phyloP scores from a whole-genome alignment of 2,329 filamentous ascomycete genomes.

The Paraconiothyrium brasiliense region DNA sequence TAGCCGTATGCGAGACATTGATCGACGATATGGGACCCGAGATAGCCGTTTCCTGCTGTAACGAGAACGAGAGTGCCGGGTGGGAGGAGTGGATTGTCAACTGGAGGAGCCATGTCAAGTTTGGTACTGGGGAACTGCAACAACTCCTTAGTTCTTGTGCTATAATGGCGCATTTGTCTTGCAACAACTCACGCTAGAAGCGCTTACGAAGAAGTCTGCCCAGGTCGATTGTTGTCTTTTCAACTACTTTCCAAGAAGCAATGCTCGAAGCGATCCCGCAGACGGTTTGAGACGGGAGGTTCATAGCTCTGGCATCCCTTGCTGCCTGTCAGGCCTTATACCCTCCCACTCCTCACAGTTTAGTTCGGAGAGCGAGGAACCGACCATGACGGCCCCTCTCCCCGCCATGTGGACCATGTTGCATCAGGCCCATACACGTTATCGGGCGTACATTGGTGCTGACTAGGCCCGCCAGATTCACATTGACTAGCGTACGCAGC shows the following conservation, averaged over 20 bases:
- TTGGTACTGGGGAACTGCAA: not conserved
- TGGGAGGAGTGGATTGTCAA: conserved; percentile 11
- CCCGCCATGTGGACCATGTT: not conserved
- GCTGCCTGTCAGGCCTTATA: not conserved
- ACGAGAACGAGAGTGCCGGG: conserved; percentile 42
- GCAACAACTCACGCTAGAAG: not conserved
- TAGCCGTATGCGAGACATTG: conserved; percentile 55
- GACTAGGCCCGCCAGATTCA: not conserved
- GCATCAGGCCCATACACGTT: not conserved
- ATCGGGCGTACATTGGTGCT: conserved; percentile 12
- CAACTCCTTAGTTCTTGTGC: not conserved
- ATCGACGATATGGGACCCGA: conserved; percentile 56
- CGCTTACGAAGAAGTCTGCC: not conserved
- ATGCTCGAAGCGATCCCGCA: no score
- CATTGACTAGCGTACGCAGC: not conserved
- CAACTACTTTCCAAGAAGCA: not conserved
- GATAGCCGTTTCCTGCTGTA: conserved; percentile 58
- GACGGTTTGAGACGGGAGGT: not conserved
- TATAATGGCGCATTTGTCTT: not conserved
- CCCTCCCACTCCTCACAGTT: not conserved
- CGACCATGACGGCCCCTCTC: conserved; percentile 4
- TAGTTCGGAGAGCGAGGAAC: not conserved
- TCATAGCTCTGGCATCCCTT: not conserved
- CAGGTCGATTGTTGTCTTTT: not conserved
- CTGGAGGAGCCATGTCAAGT: conserved; percentile 7